Percentiles rank a stretch among this genome's conserved stretches.
Conservation (phyloP, 768 basidiomycete species). For the Dacryopinax primogenitus region DNA sequence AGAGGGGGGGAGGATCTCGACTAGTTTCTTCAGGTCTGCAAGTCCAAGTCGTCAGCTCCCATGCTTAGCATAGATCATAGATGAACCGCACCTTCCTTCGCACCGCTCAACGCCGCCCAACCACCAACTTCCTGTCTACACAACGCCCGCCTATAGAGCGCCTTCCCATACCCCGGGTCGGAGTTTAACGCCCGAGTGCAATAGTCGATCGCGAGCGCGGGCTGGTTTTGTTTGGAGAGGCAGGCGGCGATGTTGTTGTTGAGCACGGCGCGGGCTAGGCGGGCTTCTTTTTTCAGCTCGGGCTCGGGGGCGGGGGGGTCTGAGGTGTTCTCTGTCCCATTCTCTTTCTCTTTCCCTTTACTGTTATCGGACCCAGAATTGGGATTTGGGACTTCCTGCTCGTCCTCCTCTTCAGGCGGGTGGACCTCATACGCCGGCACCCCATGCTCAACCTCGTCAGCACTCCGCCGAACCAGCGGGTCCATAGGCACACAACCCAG, state of each 20-base stretch:
- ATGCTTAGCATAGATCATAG: background rate
- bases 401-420: slow-evolving; percentile 19
- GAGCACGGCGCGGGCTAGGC: slow-evolving; percentile 54
- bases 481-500: slow-evolving; percentile 46
- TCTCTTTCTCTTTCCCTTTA: slow-evolving; percentile 17
- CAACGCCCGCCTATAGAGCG: slow-evolving; percentile 71
- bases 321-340: no score
- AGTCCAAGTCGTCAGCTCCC: background rate
- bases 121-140: slow-evolving; percentile 69
- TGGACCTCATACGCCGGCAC: slow-evolving; percentile 12
- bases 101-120: slow-evolving; percentile 71
- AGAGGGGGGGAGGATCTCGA: slow-evolving; percentile 45
- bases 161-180: slow-evolving; percentile 76
- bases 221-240: slow-evolving; percentile 63
- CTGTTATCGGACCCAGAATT: slow-evolving; percentile 19
- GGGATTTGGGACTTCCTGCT: slow-evolving; percentile 17
- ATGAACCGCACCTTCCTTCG: slow-evolving; percentile 58
- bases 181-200: slow-evolving; percentile 83
- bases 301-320: slow-evolving; percentile 17
- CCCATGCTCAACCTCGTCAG: slow-evolving; percentile 18
- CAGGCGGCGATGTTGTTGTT: slow-evolving; percentile 87
- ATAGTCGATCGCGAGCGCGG: slow-evolving; percentile 65
- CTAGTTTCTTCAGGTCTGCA: slow-evolving; percentile 66
- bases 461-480: slow-evolving; percentile 22
- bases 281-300: slow-evolving; percentile 36